Conservation (phyloP, 2,329 filamentous ascomycete genomes). For the Ophiostoma novo-ulmi region DNA sequence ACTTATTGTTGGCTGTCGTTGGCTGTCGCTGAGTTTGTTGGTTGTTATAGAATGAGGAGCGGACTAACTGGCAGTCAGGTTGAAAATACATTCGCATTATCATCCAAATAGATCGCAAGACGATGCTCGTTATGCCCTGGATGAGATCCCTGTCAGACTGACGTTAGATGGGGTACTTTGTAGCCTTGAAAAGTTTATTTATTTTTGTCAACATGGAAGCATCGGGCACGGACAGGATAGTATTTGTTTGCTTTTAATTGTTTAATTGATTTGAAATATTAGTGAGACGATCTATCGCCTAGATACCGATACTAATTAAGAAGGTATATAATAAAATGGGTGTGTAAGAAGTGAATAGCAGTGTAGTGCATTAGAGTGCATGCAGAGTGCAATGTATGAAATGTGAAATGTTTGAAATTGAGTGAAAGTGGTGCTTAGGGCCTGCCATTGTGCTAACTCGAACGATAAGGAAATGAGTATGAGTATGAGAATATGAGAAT, state of each 20-base stretch:
- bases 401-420: neutral
- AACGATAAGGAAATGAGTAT: constrained; percentile 1
- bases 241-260: neutral
- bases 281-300: neutral
- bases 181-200: neutral
- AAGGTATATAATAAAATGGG: neutral
- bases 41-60: neutral
- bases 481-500: constrained; percentile 11
- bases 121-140: neutral
- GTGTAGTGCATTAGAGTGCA: neutral
- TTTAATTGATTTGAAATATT: neutral
- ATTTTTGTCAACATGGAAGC: neutral
- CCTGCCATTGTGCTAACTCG: constrained; percentile 14
- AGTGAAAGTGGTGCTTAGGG: constrained; percentile 3
- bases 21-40: neutral
- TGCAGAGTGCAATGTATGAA: neutral
- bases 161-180: neutral
- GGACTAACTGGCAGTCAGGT: neutral
- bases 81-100: neutral
- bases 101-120: neutral
- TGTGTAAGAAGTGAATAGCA: neutral
- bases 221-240: too few species aligned
- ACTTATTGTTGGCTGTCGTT: neutral
- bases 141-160: neutral
- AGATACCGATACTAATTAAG: neutral